These are phyloP conservation scores for Aspergillus sclerotiicarbonarius DNA, from an alignment of 495 filamentous ascomycete species.

Conservation along the genomic window DNA sequence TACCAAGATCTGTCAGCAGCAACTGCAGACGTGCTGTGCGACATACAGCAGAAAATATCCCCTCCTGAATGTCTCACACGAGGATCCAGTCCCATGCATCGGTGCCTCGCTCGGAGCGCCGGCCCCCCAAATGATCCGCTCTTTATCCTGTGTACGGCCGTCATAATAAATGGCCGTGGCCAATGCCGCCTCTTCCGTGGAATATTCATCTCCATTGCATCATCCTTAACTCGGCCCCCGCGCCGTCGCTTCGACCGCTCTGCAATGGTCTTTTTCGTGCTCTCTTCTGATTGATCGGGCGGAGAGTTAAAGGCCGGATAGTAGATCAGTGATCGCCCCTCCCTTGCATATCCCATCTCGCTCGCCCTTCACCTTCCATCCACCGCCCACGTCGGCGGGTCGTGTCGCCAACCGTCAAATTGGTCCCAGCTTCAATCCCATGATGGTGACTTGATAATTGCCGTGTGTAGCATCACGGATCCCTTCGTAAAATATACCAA, in stretches of 20 bases:
- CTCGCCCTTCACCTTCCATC: no score
- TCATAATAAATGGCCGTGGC: not conserved
- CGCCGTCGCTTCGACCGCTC: not conserved
- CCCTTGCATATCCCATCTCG: slow-evolving; percentile 8
- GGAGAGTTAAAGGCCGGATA: not conserved
- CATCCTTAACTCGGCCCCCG: not conserved
- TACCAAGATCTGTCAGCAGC: not conserved
- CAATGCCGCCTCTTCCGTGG: not conserved
- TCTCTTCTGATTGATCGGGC: not conserved
- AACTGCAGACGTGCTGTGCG: slow-evolving; percentile 1
- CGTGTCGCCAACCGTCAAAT: no score
- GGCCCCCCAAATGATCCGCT: not conserved
- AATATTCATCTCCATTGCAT: not conserved
- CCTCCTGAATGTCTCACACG: slow-evolving; percentile 1
- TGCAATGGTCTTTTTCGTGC: not conserved
- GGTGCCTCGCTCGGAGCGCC: not conserved
- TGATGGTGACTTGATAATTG: no score
- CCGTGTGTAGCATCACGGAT: no score
- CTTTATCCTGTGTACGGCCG: not conserved
- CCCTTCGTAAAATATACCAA: no score
- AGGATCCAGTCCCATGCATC: not conserved
- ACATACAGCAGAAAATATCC: slow-evolving; percentile 1
- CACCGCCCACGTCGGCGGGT: no score
- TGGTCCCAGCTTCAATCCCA: no score
- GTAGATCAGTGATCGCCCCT: slow-evolving; percentile 7